Base-by-base conservation (phyloP, 768 basidiomycete genomes). In the Pleurotus eryngii region DNA sequence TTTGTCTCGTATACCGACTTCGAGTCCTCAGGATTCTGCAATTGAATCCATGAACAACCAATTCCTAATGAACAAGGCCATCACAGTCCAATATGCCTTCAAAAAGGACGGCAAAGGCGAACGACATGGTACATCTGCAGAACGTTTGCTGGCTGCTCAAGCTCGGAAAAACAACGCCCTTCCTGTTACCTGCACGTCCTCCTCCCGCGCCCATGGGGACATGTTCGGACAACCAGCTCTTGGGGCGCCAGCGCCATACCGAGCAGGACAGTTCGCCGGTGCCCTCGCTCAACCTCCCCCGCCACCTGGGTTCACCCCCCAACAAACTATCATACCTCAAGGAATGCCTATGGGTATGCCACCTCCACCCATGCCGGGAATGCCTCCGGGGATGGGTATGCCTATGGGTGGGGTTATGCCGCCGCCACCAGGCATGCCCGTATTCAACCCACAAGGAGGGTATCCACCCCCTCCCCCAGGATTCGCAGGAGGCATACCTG, bases 51-150 rank as follows among this genome's bases (percentile, higher is more conserved):
- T 98, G 96, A 95, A 98, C 64, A 86, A 87, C 39, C 95, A 98
- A 67, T 98, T 93, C 83, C 80, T 98, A 47, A 95, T 95, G 89
- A 98, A 98, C 80, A 98, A 98, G 75, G 90, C 95, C 55, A 92
- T 99, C 67, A 86, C 89, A 15, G 95, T 97, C 9, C 95, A 98
- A 69, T 99, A 97, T 70, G 96, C 97, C 2, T 98, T 98, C 82
- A 98, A 99, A 76, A 98, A 98, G 75, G 97, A 98, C 67, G 95
- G 93, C 45, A 96, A 98, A 68, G 96, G 96, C 57, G 97, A 99
- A 72, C 84, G 97, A 4, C 97, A 98, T 66, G 97, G 97, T 26
- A 97, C 96, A 9, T 80, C 90, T 14, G 95, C 97, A n/a, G 97
- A 99, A 74, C 87, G 97, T 57, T 84, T 98, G 35, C 83, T 99